Conservation (phyloP, 345 rosid genomes). For the Citrus medica region DNA sequence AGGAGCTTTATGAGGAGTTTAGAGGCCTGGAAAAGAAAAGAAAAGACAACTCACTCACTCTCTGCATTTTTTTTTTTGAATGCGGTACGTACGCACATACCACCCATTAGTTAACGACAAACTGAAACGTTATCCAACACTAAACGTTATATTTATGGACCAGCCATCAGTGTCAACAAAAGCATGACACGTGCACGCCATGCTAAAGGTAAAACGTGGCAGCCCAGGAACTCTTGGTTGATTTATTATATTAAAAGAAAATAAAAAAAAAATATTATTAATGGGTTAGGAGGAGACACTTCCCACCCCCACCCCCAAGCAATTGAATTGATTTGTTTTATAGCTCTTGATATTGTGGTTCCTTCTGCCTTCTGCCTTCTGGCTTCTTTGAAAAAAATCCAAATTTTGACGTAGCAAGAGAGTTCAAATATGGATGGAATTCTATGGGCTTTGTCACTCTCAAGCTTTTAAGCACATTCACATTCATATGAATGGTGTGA, state of each 20-base stretch:
- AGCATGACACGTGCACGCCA: constrained; percentile 2
- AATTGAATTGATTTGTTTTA: no score
- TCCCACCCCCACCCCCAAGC: not conserved
- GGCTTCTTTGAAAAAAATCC: not conserved
- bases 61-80: no score
- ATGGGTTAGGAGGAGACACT: not conserved
- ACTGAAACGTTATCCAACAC: not conserved
- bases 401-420: not conserved
- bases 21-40: no score
- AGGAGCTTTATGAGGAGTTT: no score
- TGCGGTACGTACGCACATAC: no score
- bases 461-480: no score
- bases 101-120: not conserved
- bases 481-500: no score
- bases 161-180: not conserved
- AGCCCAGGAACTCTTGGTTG: not conserved
- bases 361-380: not conserved
- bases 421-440: not conserved
- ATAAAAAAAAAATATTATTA: not conserved
- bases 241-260: not conserved
- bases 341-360: not conserved
- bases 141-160: not conserved
- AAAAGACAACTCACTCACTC: no score
- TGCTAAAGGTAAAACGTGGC: constrained; percentile 7
- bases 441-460: not conserved